A percentile compares a stretch with the other conserved stretches of the same genome.
Evolutionary conservation across 2,329 filamentous ascomycete species (phyloP).

Genomic region (Pseudocercospora macadamiae): DNA sequence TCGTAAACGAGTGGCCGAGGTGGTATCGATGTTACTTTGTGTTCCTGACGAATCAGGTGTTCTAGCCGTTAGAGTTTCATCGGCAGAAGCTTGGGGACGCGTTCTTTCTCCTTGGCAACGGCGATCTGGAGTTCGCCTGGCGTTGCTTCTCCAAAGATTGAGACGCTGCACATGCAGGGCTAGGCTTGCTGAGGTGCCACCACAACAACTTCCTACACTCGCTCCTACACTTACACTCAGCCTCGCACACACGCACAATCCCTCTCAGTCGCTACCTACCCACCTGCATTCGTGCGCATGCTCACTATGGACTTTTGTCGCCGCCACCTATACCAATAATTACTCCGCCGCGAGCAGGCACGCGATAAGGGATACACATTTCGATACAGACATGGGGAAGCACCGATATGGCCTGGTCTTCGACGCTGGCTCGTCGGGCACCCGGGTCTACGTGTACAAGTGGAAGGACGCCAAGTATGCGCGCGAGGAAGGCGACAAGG

Average conservation of each 20-base stretch:
- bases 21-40: neutral
- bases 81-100: neutral
- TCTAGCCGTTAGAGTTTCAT: neutral
- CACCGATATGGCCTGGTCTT: conserved; percentile 84
- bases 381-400: conserved; percentile 33
- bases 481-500: conserved; percentile 60
- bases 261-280: conserved; percentile 1
- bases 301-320: neutral
- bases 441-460: conserved; percentile 88
- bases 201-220: neutral
- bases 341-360: neutral
- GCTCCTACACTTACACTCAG: neutral
- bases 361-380: conserved; percentile 7
- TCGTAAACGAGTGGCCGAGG: neutral
- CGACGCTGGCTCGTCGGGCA: conserved; percentile 96
- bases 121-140: neutral
- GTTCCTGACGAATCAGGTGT: neutral
- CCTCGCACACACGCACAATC: neutral
- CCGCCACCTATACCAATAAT: neutral
- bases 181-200: neutral
- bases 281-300: neutral
- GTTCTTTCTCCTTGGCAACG: neutral
- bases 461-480: conserved; percentile 80
- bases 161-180: neutral
- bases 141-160: neutral